These are phyloP conservation scores for Solanum pinnatisectum DNA, from an alignment of 257 asterid genomes.

Conservation along the genomic window DNA sequence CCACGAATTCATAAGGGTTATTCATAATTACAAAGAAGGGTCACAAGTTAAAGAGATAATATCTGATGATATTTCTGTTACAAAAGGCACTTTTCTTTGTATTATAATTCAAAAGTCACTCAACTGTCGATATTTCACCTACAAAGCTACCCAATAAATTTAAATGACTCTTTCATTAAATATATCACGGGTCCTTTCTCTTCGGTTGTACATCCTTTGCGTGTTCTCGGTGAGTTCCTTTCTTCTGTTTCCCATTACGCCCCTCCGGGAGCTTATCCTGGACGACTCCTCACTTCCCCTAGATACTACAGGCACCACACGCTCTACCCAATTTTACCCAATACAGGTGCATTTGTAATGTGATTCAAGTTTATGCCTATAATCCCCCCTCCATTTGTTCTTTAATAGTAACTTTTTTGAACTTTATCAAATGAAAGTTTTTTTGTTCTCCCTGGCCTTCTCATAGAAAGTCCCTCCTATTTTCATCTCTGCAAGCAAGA, in stretches of 20 bases:
- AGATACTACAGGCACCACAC: not conserved
- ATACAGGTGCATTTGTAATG: not conserved
- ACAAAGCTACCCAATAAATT: not conserved
- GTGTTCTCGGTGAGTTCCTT: not conserved
- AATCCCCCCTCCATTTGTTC: not conserved
- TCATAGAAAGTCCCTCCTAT: not conserved
- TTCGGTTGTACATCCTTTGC: not conserved
- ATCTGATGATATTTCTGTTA: not conserved
- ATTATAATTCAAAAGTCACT: not conserved
- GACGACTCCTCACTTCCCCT: not conserved
- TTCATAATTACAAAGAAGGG: not conserved
- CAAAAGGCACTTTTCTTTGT: too few relatives aligned
- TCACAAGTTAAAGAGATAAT: not conserved
- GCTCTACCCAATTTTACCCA: not conserved
- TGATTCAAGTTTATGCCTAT: not conserved
- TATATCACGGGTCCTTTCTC: not conserved
- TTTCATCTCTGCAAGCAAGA: not conserved
- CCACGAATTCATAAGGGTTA: not conserved
- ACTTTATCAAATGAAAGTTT: not conserved
- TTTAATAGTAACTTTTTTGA: not conserved
- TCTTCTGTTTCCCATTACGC: not conserved
- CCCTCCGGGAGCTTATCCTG: not conserved
- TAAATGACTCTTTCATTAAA: too few relatives aligned
- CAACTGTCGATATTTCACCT: not conserved
- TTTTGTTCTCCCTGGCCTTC: not conserved